Percentiles rank a stretch among this genome's conserved stretches.
phyloP scores from a whole-genome alignment of 164 flowering plant species.

The Platanus orientalis region DNA sequence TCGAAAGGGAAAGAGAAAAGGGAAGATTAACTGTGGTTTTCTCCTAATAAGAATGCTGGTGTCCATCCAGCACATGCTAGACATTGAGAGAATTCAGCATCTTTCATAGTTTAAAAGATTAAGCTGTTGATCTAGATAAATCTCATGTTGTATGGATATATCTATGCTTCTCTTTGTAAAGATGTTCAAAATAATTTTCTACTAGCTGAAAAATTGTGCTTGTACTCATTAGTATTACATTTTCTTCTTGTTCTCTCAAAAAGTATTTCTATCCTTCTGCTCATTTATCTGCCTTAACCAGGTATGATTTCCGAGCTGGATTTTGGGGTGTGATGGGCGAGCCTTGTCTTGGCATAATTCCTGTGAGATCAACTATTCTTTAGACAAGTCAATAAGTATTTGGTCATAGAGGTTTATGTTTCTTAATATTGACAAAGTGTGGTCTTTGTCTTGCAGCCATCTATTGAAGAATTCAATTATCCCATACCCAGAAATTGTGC shows the following conservation, averaged over 20 bases:
- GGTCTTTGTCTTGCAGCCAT: slow-evolving; percentile 54
- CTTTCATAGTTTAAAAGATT: too few relatives aligned
- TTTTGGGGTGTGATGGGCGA: slow-evolving; percentile 84
- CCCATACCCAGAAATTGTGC: slow-evolving; percentile 66
- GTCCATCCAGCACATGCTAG: not conserved
- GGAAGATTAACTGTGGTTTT: too few relatives aligned
- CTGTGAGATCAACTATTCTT: slow-evolving; percentile 37
- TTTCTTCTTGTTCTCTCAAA: not conserved
- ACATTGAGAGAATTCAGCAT: not conserved
- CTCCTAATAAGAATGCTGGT: too few relatives aligned
- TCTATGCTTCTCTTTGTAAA: too few relatives aligned
- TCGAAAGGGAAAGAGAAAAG: too few relatives aligned
- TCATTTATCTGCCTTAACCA: slow-evolving; percentile 17
- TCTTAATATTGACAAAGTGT: not conserved
- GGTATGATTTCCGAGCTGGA: slow-evolving; percentile 82
- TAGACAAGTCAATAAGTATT: not conserved
- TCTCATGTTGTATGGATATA: too few relatives aligned
- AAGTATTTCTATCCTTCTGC: not conserved
- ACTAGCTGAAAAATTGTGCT: not conserved
- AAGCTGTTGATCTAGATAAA: too few relatives aligned
- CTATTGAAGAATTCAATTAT: slow-evolving; percentile 68
- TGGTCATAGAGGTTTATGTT: not conserved
- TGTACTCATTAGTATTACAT: not conserved
- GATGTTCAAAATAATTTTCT: not conserved
- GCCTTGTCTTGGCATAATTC: slow-evolving; percentile 81